These are phyloP conservation scores for Wickerhamomyces sp. DNA, from an alignment of 1,139 yeast species.

Conservation along the genomic window DNA sequence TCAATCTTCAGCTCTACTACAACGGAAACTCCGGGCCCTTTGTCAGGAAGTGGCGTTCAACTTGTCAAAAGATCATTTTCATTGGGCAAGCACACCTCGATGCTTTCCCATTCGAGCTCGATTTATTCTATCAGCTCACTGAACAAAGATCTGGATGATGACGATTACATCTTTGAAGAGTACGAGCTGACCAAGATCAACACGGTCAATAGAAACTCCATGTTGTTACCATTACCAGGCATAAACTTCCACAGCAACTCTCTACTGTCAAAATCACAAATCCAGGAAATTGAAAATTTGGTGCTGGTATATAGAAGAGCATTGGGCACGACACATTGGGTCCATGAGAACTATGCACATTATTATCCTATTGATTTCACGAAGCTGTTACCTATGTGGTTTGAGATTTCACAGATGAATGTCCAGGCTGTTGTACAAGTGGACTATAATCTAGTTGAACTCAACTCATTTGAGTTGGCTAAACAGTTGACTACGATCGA, in stretches of 20 bases:
- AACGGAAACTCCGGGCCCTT: constrained; percentile 4
- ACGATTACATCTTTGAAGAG: constrained; percentile 32
- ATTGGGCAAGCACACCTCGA: constrained; percentile 21
- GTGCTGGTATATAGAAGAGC: constrained; percentile 24
- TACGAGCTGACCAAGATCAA: constrained; percentile 31
- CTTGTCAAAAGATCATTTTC: constrained; percentile 40
- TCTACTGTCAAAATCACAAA: constrained; percentile 27
- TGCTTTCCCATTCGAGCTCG: constrained; percentile 26
- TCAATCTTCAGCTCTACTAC: constrained; percentile 1
- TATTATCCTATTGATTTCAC: constrained; percentile 25
- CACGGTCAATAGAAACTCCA: constrained; percentile 24
- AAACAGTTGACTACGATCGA: constrained; percentile 82
- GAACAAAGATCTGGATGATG: constrained; percentile 26
- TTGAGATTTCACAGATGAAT: constrained; percentile 27
- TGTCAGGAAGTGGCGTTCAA: constrained; percentile 27
- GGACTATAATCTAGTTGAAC: constrained; percentile 51
- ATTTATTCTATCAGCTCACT: constrained; percentile 26
- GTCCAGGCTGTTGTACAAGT: constrained; percentile 6
- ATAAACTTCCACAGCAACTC: constrained; percentile 25
- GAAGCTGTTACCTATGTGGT: constrained; percentile 31
- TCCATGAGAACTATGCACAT: constrained; percentile 15
- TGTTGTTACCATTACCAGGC: constrained; percentile 29
- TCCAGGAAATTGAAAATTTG: constrained; percentile 26
- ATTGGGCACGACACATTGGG: constrained; percentile 18
- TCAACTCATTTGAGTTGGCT: constrained; percentile 78